Conservation (phyloP, 108 stramenopile genomes). For the Skeletonema grethae region DNA sequence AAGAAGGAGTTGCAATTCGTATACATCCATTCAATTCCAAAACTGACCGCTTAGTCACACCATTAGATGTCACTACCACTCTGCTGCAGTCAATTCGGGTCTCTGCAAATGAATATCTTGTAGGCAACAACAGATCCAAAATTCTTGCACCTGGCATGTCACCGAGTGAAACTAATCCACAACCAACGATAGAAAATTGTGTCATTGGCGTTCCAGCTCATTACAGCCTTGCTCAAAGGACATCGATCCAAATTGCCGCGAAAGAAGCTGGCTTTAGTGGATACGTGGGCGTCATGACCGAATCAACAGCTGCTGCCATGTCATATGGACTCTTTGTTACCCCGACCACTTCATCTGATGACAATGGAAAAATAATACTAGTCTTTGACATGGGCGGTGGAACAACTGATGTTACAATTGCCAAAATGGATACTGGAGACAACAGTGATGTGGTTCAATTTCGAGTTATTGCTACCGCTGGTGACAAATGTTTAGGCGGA, state of each 20-base stretch:
- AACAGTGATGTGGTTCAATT: slow-evolving; percentile 37
- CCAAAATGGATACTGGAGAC: slow-evolving; percentile 33
- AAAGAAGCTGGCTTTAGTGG: slow-evolving; percentile 72
- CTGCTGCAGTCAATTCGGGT: slow-evolving; percentile 56
- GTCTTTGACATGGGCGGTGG: slow-evolving; percentile 91
- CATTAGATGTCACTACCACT: slow-evolving; percentile 55
- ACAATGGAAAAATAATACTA: slow-evolving; percentile 53
- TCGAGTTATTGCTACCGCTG: slow-evolving; percentile 65
- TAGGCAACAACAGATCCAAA: slow-evolving; percentile 40
- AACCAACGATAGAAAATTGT: slow-evolving; percentile 40
- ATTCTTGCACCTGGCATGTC: slow-evolving; percentile 51
- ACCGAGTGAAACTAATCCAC: not conserved
- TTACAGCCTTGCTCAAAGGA: slow-evolving; percentile 63
- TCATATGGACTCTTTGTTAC: slow-evolving; percentile 79
- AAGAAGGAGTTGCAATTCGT: slow-evolving; percentile 42
- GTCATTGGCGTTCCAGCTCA: slow-evolving; percentile 83
- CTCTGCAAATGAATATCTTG: slow-evolving; percentile 55
- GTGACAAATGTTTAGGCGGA: slow-evolving; percentile 71
- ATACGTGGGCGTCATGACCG: slow-evolving; percentile 62
- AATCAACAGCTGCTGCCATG: slow-evolving; percentile 85
- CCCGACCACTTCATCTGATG: slow-evolving; percentile 12
- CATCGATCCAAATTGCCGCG: slow-evolving; percentile 54
- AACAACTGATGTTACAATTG: slow-evolving; percentile 86
- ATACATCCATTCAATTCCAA: slow-evolving; percentile 23
- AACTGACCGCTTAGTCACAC: slow-evolving; percentile 37